These are phyloP conservation scores for Sporothrix schenckii DNA, from an alignment of 2,329 filamentous ascomycete species.

Conservation along the genomic window DNA sequence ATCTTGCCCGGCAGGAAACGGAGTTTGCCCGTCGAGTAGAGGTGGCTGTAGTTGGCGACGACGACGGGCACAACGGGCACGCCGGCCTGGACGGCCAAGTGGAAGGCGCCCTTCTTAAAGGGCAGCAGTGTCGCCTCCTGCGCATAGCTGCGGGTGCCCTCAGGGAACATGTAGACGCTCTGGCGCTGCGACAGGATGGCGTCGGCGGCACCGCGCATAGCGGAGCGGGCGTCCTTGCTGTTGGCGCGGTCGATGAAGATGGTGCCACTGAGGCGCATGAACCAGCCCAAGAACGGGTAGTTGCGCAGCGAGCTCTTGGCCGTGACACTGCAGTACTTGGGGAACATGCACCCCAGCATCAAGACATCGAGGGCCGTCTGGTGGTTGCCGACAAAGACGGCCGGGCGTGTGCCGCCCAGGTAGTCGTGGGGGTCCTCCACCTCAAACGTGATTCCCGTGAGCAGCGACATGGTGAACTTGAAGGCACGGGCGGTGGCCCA, in stretches of 20 bases:
- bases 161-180: constrained; percentile 84
- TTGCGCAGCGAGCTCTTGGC: constrained; percentile 83
- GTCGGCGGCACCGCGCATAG: constrained; percentile 79
- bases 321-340: constrained; percentile 87
- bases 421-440: constrained; percentile 68
- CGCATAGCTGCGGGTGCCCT: constrained; percentile 90
- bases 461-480: constrained; percentile 73
- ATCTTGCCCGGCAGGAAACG: constrained; percentile 71
- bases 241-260: constrained; percentile 96
- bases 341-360: constrained; percentile 87
- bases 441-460: constrained; percentile 77
- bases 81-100: constrained; percentile 89
- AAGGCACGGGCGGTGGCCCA: constrained; percentile 81
- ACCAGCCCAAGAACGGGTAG: constrained; percentile 89
- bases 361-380: constrained; percentile 95
- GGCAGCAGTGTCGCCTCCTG: constrained; percentile 78
- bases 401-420: constrained; percentile 69
- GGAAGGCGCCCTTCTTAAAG: constrained; percentile 99
- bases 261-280: constrained; percentile 83
- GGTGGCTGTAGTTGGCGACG: constrained; percentile 75
- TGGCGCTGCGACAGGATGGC: constrained; percentile 75
- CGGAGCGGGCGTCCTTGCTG: constrained; percentile 75
- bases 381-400: constrained; percentile 92
- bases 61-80: constrained; percentile 90
- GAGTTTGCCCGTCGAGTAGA: constrained; percentile 66